A percentile compares a stretch with the other conserved stretches of the same genome.
phyloP scores from a whole-genome alignment of 495 filamentous ascomycete genomes.

The Rostrohypoxylon terebratum region DNA sequence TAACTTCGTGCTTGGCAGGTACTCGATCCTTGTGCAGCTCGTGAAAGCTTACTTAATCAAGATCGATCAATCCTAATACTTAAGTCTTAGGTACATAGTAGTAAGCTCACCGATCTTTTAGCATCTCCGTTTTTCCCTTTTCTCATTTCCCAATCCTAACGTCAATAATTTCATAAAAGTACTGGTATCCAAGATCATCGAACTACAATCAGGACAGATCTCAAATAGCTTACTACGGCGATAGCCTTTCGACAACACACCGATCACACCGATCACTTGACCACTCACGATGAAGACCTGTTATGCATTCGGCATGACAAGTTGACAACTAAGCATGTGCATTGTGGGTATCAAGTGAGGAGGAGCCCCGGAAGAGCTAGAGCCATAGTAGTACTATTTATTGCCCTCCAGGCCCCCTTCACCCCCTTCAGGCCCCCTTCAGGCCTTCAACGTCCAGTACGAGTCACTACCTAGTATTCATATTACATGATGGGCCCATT shows the following conservation, averaged over 20 bases:
- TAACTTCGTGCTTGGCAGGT: background rate
- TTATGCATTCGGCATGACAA: too few species aligned
- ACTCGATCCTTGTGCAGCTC: background rate
- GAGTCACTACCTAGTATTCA: too few species aligned
- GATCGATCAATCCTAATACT: background rate
- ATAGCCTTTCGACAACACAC: background rate
- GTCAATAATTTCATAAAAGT: background rate
- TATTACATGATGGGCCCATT: background rate
- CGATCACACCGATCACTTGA: background rate
- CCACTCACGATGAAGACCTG: background rate
- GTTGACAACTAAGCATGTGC: background rate
- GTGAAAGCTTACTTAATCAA: background rate
- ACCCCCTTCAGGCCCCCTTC: too few species aligned
- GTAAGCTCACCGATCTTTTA: slow-evolving; percentile 1
- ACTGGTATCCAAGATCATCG: background rate
- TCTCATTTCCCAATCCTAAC: background rate
- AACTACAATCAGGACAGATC: background rate
- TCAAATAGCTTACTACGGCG: background rate
- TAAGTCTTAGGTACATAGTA: too few species aligned
- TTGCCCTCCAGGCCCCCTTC: background rate
- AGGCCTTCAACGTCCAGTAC: background rate
- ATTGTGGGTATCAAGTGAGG: background rate
- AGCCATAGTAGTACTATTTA: background rate
- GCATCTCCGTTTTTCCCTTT: background rate
- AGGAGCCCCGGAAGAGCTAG: background rate